Conservation (phyloP, 192 early-diverging fungal genomes). For the Rhizophagus sp. region DNA sequence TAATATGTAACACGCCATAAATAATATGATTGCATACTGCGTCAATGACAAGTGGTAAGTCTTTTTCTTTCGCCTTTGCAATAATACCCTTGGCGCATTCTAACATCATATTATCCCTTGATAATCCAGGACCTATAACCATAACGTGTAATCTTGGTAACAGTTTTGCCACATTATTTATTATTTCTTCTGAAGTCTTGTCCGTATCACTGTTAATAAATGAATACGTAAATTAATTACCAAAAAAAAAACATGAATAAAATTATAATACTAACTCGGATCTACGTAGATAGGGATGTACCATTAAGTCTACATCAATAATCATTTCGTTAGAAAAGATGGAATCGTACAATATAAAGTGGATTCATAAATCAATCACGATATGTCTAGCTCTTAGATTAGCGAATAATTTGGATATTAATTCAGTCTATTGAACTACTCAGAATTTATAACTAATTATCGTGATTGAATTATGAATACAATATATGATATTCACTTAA, state of each 20-base stretch:
- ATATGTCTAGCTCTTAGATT: neutral
- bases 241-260: slow-evolving; percentile 14
- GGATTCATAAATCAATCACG: neutral
- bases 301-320: slow-evolving; percentile 71
- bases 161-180: slow-evolving; percentile 48
- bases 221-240: neutral
- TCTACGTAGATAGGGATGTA: slow-evolving; percentile 80
- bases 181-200: slow-evolving; percentile 38
- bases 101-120: slow-evolving; percentile 70
- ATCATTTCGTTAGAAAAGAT: neutral
- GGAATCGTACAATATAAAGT: neutral
- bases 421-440: too few species aligned
- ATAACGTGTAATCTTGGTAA: slow-evolving; percentile 80
- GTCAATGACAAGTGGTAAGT: slow-evolving; percentile 85
- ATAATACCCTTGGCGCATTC: slow-evolving; percentile 69
- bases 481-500: neutral
- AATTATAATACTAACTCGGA: slow-evolving; percentile 34
- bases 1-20: too few species aligned
- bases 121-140: slow-evolving; percentile 90
- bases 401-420: too few species aligned
- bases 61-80: slow-evolving; percentile 55
- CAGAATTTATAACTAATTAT: too few species aligned
- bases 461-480: too few species aligned
- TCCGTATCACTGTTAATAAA: neutral
- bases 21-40: slow-evolving; percentile 57